Evolutionary conservation across 345 rosid genomes (phyloP).

Genomic region (Diplotaxis tenuifolia): DNA sequence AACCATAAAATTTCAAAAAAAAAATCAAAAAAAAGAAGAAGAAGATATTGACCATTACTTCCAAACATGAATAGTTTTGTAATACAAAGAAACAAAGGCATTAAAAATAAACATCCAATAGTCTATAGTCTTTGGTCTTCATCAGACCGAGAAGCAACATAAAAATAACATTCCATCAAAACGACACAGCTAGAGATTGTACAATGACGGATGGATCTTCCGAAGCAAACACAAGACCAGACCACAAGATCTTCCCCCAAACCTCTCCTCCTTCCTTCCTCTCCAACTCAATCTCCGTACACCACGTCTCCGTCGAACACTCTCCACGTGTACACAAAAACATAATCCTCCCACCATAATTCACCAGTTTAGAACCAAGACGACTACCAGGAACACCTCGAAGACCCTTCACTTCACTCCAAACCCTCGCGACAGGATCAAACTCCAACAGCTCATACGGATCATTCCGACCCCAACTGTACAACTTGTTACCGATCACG

Average conservation of each 20-base stretch:
- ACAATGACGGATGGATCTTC: neutral
- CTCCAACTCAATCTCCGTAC: constrained; percentile 22
- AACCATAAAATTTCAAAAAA: no score
- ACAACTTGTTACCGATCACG: constrained; percentile 57
- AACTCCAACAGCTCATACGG: constrained; percentile 54
- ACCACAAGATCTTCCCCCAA: constrained; percentile 21
- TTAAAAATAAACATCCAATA: neutral
- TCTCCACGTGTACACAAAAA: constrained; percentile 52
- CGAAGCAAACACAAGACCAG: neutral
- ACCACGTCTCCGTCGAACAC: neutral
- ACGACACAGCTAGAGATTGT: neutral
- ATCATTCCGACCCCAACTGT: constrained; percentile 58
- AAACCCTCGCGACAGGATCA: constrained; percentile 41
- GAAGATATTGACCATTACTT: no score
- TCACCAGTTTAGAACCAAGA: constrained; percentile 32
- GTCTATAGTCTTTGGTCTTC: neutral
- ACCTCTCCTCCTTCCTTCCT: neutral
- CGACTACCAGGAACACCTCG: constrained; percentile 50
- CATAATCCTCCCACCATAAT: constrained; percentile 59
- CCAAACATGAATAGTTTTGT: no score
- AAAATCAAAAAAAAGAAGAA: no score
- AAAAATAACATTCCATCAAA: neutral
- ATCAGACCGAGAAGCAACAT: neutral
- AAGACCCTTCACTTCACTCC: constrained; percentile 60
- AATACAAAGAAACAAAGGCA: neutral